Evolutionary conservation across 371 early-diverging fungal species (phyloP), one percentile per base, ranked within the genome.

Genomic region (Circinella minor): DNA sequence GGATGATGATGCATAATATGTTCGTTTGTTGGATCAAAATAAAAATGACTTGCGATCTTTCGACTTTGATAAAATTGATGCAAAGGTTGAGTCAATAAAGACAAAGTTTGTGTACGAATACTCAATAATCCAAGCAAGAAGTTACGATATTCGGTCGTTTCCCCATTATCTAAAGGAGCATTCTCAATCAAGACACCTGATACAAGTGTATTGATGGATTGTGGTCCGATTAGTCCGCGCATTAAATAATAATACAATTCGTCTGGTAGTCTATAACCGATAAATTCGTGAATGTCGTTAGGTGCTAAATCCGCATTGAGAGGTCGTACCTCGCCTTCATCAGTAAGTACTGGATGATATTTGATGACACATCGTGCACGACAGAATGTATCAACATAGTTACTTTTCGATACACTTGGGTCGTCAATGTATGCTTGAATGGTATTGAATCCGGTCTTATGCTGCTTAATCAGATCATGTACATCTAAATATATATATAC

Each of bases 91-190:
- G 91, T 86, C 57, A 90, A 74, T 63, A 89, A 68, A 5, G 86
- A 81, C 39, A 91, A 71, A 3, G 90, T 90, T 70, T 86, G 89
- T 7, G 89, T 86, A 59, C 88, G 86, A 36, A 92, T 81, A 51
- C 76, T 75, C 62, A 90, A 74, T 60, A 90, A 76, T 47, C 85
- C 83, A 1, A 83, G 77, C 55, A 94, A 74, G 49, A 94, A 89
- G 11, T 82, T 77, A 69, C 81, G 90, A 75, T 94, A 94, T 82
- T 95, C 94, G 37, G 71, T 67, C 1, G 92, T 89, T 75, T 95
- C 94, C 17, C 95, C 94, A 71, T 92, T 92, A 75, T 94, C 92
- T 14, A 93, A 73, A 2, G 95, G 95, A 47, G 93, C 84, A 36
- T 82, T 88, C 72, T 94, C 94, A 34, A 88, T 84, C 66, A 91